phyloP scores from a whole-genome alignment of 2,329 filamentous ascomycete species.

The Talaromyces sp. region DNA sequence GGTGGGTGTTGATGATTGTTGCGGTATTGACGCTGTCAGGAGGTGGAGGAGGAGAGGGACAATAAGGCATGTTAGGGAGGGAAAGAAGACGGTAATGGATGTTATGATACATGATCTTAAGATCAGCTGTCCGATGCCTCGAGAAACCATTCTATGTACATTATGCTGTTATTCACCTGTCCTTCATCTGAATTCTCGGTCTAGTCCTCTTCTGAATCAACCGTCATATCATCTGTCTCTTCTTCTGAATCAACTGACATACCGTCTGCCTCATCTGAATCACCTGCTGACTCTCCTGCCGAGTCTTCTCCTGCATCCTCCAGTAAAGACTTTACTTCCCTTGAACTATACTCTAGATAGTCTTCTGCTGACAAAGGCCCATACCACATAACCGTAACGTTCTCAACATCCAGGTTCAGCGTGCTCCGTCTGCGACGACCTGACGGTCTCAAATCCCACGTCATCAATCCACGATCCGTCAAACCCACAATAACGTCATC shows the following conservation, averaged over 20 bases:
- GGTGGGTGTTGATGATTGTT: constrained; percentile 46
- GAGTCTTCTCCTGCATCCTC: not conserved
- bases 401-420: constrained; percentile 3
- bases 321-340: not conserved
- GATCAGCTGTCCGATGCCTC: not conserved
- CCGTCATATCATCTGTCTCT: not conserved
- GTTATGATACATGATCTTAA: not conserved
- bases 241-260: not conserved
- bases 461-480: constrained; percentile 43
- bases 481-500: constrained; percentile 41
- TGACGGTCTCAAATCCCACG: constrained; percentile 34
- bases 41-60: constrained; percentile 39
- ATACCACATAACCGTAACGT: not conserved
- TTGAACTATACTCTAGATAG: not conserved
- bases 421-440: constrained; percentile 25
- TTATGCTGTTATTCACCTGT: not conserved
- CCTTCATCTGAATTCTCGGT: too few species aligned
- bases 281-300: not conserved
- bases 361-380: not conserved
- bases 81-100: not conserved
- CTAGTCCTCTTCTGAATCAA: not conserved
- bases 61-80: not conserved
- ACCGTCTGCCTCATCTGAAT: not conserved
- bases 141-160: constrained; percentile 10
- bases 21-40: constrained; percentile 42